These are phyloP conservation scores for Pseudonitzschia multistriata DNA, from an alignment of 108 stramenopile genomes.

Conservation along the genomic window DNA sequence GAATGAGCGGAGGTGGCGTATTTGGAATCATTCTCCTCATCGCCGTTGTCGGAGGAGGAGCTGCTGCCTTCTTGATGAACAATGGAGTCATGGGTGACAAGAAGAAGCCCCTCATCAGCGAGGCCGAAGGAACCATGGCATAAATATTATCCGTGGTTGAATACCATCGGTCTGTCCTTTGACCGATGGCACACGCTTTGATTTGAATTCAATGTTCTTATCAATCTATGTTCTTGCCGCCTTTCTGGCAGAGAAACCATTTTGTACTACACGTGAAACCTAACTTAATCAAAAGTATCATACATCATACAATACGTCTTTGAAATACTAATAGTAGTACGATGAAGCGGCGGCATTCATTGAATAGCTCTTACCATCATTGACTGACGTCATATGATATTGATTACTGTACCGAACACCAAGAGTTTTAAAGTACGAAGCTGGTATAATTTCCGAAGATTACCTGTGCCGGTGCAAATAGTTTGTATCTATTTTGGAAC, in stretches of 20 bases:
- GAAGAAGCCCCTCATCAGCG: conserved; percentile 20
- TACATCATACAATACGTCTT: not conserved
- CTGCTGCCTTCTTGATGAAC: conserved; percentile 22
- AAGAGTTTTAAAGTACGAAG: too few relatives aligned
- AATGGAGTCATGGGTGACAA: conserved; percentile 10
- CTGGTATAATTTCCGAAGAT: too few relatives aligned
- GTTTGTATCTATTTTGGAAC: too few relatives aligned
- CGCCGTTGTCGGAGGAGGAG: conserved; percentile 24
- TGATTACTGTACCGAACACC: too few relatives aligned
- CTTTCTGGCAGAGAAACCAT: not conserved
- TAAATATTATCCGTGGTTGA: conserved; percentile 10
- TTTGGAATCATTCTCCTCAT: conserved; percentile 24
- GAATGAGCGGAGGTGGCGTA: conserved; percentile 23
- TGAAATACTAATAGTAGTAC: not conserved
- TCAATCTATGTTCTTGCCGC: too few relatives aligned
- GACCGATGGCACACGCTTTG: too few relatives aligned
- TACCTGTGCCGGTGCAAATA: too few relatives aligned
- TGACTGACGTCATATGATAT: too few relatives aligned
- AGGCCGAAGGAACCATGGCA: conserved; percentile 24
- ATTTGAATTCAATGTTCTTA: too few relatives aligned
- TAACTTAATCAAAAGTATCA: not conserved
- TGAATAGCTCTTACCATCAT: too few relatives aligned
- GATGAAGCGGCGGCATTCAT: too few relatives aligned
- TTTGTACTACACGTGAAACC: not conserved
- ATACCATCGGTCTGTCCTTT: not conserved